These are phyloP conservation scores for Sicyos edulis DNA, from an alignment of 306 rosid genomes.

Conservation along the genomic window DNA sequence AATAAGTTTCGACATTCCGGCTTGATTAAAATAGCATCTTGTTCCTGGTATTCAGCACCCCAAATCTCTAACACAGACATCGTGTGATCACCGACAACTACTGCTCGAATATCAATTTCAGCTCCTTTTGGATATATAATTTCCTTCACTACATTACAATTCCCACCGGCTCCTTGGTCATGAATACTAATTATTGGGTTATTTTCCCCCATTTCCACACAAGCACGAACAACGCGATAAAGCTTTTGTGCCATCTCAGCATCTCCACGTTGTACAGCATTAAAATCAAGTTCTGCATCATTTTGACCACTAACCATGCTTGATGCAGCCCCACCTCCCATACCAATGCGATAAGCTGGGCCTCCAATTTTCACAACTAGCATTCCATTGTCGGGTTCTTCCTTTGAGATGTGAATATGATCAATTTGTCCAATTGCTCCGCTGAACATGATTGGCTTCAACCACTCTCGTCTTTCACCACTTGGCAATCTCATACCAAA, in stretches of 20 bases:
- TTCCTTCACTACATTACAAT: constrained; percentile 88
- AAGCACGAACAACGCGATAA: constrained; percentile 86
- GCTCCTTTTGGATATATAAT: constrained; percentile 80
- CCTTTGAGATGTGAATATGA: constrained; percentile 67
- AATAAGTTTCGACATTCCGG: constrained; percentile 60
- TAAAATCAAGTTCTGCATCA: constrained; percentile 86
- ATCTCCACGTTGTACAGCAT: constrained; percentile 95
- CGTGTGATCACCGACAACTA: constrained; percentile 82
- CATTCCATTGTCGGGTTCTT: constrained; percentile 84
- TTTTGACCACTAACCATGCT: constrained; percentile 99
- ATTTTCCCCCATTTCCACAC: constrained; percentile 83
- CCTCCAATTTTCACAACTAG: constrained; percentile 93
- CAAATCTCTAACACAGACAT: constrained; percentile 92
- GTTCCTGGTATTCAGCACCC: constrained; percentile 97
- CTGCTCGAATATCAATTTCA: constrained; percentile 58
- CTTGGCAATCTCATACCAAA: constrained; percentile 92
- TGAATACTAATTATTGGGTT: constrained; percentile 87
- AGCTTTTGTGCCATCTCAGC: constrained; percentile 96
- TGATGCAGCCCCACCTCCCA: constrained; percentile 98
- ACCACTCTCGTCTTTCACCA: constrained; percentile 93
- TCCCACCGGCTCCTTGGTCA: constrained; percentile 96
- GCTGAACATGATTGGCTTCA: constrained; percentile 96
- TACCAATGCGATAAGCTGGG: constrained; percentile 90
- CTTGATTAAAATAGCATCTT: constrained; percentile 81
- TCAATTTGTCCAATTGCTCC: constrained; percentile 90